phyloP scores from a whole-genome alignment of 805 yeast species.

The Wickerhamomyces subpelliculosus region DNA sequence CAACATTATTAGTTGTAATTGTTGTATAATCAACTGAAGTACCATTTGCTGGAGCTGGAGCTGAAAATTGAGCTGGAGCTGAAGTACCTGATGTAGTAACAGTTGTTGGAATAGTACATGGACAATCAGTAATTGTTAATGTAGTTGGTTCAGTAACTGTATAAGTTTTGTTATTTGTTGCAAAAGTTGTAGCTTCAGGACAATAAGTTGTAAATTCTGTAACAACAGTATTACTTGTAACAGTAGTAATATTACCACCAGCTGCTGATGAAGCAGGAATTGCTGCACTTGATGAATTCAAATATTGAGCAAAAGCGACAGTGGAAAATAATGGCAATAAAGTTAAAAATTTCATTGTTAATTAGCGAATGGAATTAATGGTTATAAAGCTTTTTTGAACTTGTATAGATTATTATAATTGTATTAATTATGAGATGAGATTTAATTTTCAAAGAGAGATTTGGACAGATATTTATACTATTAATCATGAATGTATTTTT shows the following conservation, averaged over 20 bases:
- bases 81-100: constrained; percentile 23
- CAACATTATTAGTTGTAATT: neutral
- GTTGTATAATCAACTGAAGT: constrained; percentile 43
- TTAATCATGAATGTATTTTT: no score
- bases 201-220: constrained; percentile 71
- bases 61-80: constrained; percentile 27
- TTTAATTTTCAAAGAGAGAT: no score
- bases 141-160: constrained; percentile 76
- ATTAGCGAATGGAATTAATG: neutral
- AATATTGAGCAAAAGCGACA: constrained; percentile 5
- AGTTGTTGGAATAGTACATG: constrained; percentile 58
- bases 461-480: no score
- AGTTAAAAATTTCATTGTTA: neutral
- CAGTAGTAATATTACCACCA: constrained; percentile 9
- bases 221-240: constrained; percentile 11
- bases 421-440: no score
- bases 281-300: no score
- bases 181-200: constrained; percentile 64
- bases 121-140: constrained; percentile 79
- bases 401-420: no score
- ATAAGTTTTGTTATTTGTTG: constrained; percentile 61
- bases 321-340: neutral
- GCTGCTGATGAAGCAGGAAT: constrained; percentile 3
- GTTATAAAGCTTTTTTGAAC: no score
- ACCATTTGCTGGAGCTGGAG: neutral